These are phyloP conservation scores for Mycena galopus DNA, from an alignment of 768 basidiomycete genomes.

Conservation along the genomic window DNA sequence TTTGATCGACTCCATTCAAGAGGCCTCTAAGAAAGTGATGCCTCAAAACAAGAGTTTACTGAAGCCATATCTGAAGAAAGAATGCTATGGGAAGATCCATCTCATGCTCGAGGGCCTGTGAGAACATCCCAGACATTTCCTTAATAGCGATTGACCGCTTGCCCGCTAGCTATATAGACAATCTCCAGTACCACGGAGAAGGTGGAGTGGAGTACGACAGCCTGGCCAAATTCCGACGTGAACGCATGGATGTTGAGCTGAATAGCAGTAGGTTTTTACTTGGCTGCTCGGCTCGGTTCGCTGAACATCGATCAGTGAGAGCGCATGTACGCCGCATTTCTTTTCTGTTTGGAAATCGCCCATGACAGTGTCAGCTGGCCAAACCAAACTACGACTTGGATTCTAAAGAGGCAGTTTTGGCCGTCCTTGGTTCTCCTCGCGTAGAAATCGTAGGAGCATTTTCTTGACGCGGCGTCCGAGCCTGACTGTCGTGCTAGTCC, in stretches of 20 bases:
- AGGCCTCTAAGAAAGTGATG: constrained; percentile 12
- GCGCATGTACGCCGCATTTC: background rate
- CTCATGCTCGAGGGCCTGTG: constrained; percentile 32
- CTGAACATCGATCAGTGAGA: constrained; percentile 15
- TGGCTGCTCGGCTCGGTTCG: background rate
- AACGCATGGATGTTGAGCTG: constrained; percentile 23
- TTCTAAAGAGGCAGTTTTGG: constrained; percentile 29
- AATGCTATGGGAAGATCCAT: constrained; percentile 29
- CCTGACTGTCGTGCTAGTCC: constrained; percentile 4
- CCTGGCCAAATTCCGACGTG: constrained; percentile 13
- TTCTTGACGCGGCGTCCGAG: background rate
- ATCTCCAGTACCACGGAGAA: constrained; percentile 32
- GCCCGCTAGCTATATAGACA: constrained; percentile 20
- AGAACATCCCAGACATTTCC: background rate
- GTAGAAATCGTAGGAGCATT: constrained; percentile 30
- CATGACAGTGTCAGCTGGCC: background rate
- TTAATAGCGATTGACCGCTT: background rate
- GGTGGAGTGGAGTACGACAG: constrained; percentile 22
- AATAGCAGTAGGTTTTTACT: background rate
- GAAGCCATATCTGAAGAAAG: constrained; percentile 30
- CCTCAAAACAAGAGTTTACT: constrained; percentile 27
- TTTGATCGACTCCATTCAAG: constrained; percentile 10
- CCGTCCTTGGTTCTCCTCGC: constrained; percentile 30
- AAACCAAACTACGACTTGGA: constrained; percentile 29
- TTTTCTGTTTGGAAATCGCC: background rate